Base-by-base conservation (phyloP, 768 basidiomycete genomes). In the Dioszegia aurantiaca region DNA sequence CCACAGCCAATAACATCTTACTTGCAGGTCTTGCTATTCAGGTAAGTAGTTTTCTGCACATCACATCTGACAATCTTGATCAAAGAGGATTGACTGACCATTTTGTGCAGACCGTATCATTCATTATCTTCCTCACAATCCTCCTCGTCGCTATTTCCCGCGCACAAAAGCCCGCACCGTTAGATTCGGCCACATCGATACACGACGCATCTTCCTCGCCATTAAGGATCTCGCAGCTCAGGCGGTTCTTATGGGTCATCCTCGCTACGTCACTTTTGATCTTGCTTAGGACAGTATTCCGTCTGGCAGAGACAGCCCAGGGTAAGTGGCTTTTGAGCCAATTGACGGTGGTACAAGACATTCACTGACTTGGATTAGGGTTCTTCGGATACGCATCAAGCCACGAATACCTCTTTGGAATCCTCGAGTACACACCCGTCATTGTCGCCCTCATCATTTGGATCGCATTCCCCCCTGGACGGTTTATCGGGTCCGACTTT, bases 291-390 rank as follows among this genome's bases (percentile, higher is more conserved):
- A 77, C 78, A 11, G 53, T 69, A 0, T 78, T 72, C 60, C 69
- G 78, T 41, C 60, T 78, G 26, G 74, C 76, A 4, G 78, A 78
- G 53, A 77, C 75, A 1, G 77, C 66, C 4, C 67, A 77, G 55
- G 77, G 75, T 72, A 52, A 52, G 69, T 14, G 6, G 33, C 33
- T 33, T 55, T 23, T 48, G 16, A 12, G 1, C 24, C 41, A 23
- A 43, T 42, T 33, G 4, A 30, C 23, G 14, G 21, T 8, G 26
- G 17, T 19, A 47, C 1, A 9, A n/a, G n/a, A n/a, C n/a, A n/a
- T n/a, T n/a, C n/a, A 19, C 36, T 46, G 47, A 49, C 10, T n/a
- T 2, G 17, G 10, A 4, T 8, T 57, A 72, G 70, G 73, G 5
- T 65, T 75, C 44, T 72, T 72, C 52, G 63, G 70, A 0, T 64